A percentile compares a stretch with the other conserved stretches of the same genome.
Evolutionary conservation across 2,329 filamentous ascomycete genomes (phyloP).

Genomic region (Biscogniauxia marginata): DNA sequence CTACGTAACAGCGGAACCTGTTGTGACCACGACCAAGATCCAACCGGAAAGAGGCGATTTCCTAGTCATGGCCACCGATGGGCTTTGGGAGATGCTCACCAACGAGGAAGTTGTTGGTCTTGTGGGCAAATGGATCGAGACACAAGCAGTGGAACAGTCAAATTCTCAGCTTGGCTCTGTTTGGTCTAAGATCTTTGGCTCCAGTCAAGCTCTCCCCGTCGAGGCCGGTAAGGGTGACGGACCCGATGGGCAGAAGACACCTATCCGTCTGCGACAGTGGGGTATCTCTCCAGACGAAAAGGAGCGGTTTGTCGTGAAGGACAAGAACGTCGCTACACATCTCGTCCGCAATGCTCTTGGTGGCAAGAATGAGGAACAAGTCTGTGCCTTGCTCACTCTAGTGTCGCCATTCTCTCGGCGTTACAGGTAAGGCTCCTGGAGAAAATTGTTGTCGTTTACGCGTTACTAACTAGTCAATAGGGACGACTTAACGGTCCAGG

Average conservation of each 20-base stretch:
- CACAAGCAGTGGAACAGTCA: conserved; percentile 53
- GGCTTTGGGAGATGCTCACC: conserved; percentile 98
- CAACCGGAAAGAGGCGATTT: conserved; percentile 90
- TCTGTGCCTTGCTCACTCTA: conserved; percentile 86
- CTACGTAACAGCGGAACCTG: conserved; percentile 94
- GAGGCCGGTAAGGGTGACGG: conserved; percentile 56
- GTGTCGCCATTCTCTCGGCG: conserved; percentile 87
- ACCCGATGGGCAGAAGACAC: conserved; percentile 74
- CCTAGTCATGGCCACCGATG: conserved; percentile 92
- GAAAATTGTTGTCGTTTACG: not conserved
- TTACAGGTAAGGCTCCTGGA: conserved; percentile 65
- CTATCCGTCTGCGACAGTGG: conserved; percentile 89
- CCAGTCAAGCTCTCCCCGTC: conserved; percentile 66
- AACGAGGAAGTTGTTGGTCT: conserved; percentile 97
- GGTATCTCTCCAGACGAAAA: conserved; percentile 71
- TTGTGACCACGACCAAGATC: conserved; percentile 90
- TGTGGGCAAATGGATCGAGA: conserved; percentile 95
- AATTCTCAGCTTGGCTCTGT: conserved; percentile 66
- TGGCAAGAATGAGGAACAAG: conserved; percentile 88
- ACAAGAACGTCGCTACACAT: conserved; percentile 95
- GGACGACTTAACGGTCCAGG: conserved; percentile 94
- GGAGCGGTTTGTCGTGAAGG: conserved; percentile 87
- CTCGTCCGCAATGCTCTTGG: conserved; percentile 92
- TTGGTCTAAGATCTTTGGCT: conserved; percentile 66
- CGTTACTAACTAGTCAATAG: conserved; percentile 45